Evolutionary conservation across 495 filamentous ascomycete species (phyloP), one percentile per base, ranked within the genome.

Genomic region (Neurospora africana): DNA sequence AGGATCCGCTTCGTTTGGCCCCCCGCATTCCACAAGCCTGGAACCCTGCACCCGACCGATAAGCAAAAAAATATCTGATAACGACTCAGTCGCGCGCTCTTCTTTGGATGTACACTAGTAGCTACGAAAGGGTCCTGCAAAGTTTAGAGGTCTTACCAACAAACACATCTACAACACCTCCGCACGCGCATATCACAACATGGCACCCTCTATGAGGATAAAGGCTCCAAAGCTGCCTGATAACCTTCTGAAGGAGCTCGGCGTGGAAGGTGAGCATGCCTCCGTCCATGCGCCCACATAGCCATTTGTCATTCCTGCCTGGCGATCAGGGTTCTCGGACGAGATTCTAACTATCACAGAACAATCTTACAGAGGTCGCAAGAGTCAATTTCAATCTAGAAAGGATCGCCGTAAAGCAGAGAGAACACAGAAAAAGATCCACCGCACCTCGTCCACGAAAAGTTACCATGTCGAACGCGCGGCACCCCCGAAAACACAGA

Each of bases 381-480:
- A 9, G 19, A 23, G 33, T 21, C 38, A 71, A 13, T 65, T 61
- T 0, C 70, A 75, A 23, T 83, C 81, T 1, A 81, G 86, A 70
- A 86, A 84, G 76, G 84, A 87, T 8, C 84, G 79, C 11, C 81
- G 86, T 3, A 87, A 86, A 74, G 80, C 81, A n/a, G 81, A 84
- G 67, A 80, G 86, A 6, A 74, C 78, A 30, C 78, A 86, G 35
- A 84, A 81, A 77, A 77, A 75, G 76, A 74, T 73, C 30, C 74
- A 72, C n/a, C 81, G 74, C 65, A 71, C 72, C 37, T 40, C 17
- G 19, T 44, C 69, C 6, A 30, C 37, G 11, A 69, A 69, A 75
- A 76, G 68, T 37, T 58, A 68, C 5, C 72, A 40, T n/a, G 47
- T 40, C 71, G 74, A 74, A 44, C 71, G 74, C n/a, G 39, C 40